Percentiles rank a stretch among this genome's conserved stretches.
Evolutionary conservation across 2,329 filamentous ascomycete species (phyloP).

Genomic region (Trichoderma semiorbis): DNA sequence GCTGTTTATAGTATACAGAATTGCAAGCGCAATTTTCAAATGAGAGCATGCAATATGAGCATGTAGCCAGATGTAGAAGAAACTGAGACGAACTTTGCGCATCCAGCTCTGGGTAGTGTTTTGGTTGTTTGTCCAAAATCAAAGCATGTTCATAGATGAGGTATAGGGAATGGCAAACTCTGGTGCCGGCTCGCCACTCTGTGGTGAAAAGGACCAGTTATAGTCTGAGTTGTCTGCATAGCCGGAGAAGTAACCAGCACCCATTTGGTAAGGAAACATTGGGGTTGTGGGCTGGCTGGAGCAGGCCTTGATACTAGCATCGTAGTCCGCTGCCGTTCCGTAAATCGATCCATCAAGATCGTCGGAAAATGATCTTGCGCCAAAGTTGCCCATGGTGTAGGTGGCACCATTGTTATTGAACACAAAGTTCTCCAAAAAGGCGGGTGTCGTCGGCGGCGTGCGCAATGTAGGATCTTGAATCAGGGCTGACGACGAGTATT

Average conservation of each 20-base stretch:
- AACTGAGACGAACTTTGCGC: neutral
- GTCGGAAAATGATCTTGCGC: constrained; percentile 42
- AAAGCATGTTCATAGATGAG: constrained; percentile 37
- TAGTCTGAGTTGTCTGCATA: constrained; percentile 45
- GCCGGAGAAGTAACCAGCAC: constrained; percentile 39
- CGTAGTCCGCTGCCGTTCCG: constrained; percentile 42
- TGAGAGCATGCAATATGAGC: neutral
- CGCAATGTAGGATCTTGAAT: constrained; percentile 44
- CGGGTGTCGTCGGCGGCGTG: constrained; percentile 53
- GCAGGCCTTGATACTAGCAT: constrained; percentile 37
- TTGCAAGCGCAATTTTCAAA: neutral
- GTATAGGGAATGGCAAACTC: constrained; percentile 30
- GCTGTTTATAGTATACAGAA: constrained; percentile 2
- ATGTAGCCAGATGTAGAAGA: neutral
- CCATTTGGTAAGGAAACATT: constrained; percentile 42
- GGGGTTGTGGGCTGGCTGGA: constrained; percentile 49
- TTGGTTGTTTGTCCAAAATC: neutral
- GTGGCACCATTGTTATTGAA: constrained; percentile 40
- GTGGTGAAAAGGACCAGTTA: constrained; percentile 47
- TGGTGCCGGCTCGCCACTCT: constrained; percentile 34
- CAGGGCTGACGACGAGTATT: constrained; percentile 28
- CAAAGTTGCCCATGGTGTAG: constrained; percentile 46
- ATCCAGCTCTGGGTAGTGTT: neutral
- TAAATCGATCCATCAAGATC: constrained; percentile 44
- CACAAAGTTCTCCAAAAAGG: constrained; percentile 39